Percentiles rank a stretch among this genome's conserved stretches.
These are phyloP conservation scores for Dryas alaskensis DNA, from an alignment of 306 rosid genomes.

Conservation along the genomic window DNA sequence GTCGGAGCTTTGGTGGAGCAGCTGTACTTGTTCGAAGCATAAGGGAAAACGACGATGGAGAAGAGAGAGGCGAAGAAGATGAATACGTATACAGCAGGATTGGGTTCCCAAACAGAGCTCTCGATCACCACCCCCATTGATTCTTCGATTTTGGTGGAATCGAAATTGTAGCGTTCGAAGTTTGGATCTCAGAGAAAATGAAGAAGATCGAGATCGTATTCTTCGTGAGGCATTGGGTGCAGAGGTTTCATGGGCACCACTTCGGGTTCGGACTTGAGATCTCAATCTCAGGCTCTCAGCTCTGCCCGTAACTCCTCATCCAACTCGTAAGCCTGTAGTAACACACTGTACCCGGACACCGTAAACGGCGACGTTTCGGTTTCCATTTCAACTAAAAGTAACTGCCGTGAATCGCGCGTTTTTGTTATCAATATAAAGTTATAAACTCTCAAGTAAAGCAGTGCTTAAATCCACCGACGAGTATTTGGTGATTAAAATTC, in stretches of 20 bases:
- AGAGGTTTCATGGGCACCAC: background rate
- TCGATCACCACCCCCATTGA: conserved; percentile 78
- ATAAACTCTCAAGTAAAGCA: too few relatives aligned
- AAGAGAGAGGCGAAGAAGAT: conserved; percentile 58
- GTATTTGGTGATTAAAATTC: too few relatives aligned
- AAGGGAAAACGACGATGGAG: conserved; percentile 57
- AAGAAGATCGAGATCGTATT: too few relatives aligned
- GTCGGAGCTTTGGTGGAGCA: conserved; percentile 39
- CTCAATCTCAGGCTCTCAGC: background rate
- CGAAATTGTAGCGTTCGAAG: conserved; percentile 2
- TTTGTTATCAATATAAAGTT: too few relatives aligned
- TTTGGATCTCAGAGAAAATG: conserved; percentile 24
- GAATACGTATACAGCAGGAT: conserved; percentile 55
- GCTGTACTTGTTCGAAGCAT: conserved; percentile 33
- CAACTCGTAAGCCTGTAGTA: too few relatives aligned
- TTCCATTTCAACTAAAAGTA: too few relatives aligned
- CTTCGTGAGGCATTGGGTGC: background rate
- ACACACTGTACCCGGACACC: too few relatives aligned
- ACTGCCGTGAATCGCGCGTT: too few relatives aligned
- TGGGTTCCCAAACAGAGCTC: conserved; percentile 78
- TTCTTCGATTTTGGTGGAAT: background rate
- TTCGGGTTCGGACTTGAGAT: conserved; percentile 18
- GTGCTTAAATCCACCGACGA: too few relatives aligned
- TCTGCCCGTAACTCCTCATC: too few relatives aligned
- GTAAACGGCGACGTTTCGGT: too few relatives aligned